phyloP scores from a whole-genome alignment of 2,329 filamentous ascomycete genomes.

The Proliferodiscus dingleyae region DNA sequence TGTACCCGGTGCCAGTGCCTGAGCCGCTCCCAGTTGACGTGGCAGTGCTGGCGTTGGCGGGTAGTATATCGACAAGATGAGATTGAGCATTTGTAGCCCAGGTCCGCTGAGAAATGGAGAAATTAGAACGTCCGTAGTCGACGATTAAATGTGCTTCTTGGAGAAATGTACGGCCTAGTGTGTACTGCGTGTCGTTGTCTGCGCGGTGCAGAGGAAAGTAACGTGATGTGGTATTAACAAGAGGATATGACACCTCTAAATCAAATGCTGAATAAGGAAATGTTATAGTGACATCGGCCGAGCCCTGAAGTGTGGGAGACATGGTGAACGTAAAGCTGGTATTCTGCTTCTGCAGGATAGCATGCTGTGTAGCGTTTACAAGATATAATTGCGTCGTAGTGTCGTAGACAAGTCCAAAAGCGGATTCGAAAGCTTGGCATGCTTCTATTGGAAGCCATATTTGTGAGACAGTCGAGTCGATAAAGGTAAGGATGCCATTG shows the following conservation, averaged over 20 bases:
- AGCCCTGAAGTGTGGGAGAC: conserved; percentile 22
- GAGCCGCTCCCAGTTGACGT: neutral
- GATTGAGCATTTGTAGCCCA: neutral
- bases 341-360: conserved; percentile 23
- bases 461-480: conserved; percentile 37
- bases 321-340: conserved; percentile 33
- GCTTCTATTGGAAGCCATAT: conserved; percentile 34
- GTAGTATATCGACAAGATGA: neutral
- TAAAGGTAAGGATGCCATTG: conserved; percentile 27
- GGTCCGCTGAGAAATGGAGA: conserved; percentile 3
- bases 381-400: conserved; percentile 31
- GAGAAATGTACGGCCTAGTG: conserved; percentile 35
- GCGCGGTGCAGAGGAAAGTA: conserved; percentile 36
- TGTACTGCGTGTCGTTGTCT: conserved; percentile 32
- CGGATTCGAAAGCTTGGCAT: conserved; percentile 32
- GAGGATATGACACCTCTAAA: conserved; percentile 32
- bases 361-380: conserved; percentile 23
- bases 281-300: conserved; percentile 27
- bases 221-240: conserved; percentile 18
- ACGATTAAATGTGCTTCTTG: conserved; percentile 31
- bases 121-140: conserved; percentile 6
- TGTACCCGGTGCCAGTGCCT: neutral
- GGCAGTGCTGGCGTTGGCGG: neutral
- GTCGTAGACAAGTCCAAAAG: conserved; percentile 33
- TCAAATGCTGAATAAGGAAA: conserved; percentile 35